Percentiles rank a stretch among this genome's conserved stretches.
Evolutionary conservation across 495 filamentous ascomycete species (phyloP).

Genomic region (Monascus purpureus): DNA sequence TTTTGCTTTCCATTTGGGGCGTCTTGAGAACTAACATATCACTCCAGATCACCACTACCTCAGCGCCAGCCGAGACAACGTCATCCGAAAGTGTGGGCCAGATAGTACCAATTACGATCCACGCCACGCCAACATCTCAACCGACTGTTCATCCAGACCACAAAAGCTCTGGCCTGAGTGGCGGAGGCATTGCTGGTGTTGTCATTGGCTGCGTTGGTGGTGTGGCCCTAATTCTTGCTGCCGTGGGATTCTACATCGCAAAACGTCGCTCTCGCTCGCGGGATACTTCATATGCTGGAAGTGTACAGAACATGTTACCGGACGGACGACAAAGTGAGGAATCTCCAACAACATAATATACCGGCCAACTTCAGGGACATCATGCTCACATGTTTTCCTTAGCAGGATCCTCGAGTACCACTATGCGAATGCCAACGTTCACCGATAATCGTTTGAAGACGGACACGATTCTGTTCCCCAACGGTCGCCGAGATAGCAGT

Average conservation of each 20-base stretch:
- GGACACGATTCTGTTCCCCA: constrained; percentile 27
- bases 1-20: too few species aligned
- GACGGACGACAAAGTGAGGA: constrained; percentile 27
- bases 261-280: constrained; percentile 24
- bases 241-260: constrained; percentile 30
- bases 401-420: constrained; percentile 14
- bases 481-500: constrained; percentile 35
- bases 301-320: constrained; percentile 17
- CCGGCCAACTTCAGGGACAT: too few species aligned
- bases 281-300: constrained; percentile 10
- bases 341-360: constrained; percentile 23
- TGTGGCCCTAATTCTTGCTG: constrained; percentile 21
- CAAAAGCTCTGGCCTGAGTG: constrained; percentile 15
- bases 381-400: constrained; percentile 29
- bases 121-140: too few species aligned
- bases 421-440: constrained; percentile 18
- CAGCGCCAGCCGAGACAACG: too few species aligned
- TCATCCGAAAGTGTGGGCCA: too few species aligned
- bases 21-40: too few species aligned
- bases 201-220: constrained; percentile 37
- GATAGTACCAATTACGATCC: too few species aligned
- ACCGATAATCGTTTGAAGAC: constrained; percentile 33
- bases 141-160: too few species aligned
- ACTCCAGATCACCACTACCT: too few species aligned
- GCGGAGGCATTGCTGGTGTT: constrained; percentile 31